These are phyloP conservation scores for Oryza meyeriana DNA, from an alignment of 176 grass and related monocot genomes.

Conservation along the genomic window DNA sequence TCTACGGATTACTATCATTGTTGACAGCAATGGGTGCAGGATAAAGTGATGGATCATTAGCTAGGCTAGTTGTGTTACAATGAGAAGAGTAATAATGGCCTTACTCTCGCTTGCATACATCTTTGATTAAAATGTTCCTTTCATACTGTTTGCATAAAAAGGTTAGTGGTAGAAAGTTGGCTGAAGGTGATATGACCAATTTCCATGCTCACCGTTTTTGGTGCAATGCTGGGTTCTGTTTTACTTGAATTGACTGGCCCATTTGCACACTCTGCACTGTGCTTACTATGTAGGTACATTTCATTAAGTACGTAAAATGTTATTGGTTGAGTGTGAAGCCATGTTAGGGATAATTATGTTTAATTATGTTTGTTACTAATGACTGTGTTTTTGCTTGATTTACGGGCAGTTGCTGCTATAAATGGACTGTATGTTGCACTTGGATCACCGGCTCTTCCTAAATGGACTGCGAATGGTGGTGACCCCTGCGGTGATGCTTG, in stretches of 20 bases:
- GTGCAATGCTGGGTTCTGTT: conserved; percentile 20
- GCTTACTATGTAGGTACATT: not conserved
- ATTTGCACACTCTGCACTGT: not conserved
- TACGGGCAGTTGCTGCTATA: conserved; percentile 81
- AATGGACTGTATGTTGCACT: conserved; percentile 68
- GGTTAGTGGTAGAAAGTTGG: not conserved
- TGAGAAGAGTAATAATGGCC: not conserved
- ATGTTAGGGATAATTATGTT: conserved; percentile 5
- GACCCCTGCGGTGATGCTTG: conserved; percentile 83
- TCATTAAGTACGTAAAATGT: not conserved
- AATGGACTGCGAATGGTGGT: conserved; percentile 72
- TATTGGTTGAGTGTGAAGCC: not conserved
- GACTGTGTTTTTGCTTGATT: not conserved
- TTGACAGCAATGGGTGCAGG: conserved; percentile 1
- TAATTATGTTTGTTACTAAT: conserved; percentile 14
- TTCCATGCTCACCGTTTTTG: not conserved
- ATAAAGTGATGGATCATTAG: not conserved
- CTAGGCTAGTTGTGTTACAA: not conserved
- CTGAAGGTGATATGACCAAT: conserved; percentile 7
- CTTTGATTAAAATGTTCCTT: not conserved
- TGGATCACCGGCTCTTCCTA: conserved; percentile 69
- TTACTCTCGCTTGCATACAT: not conserved
- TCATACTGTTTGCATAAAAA: not conserved
- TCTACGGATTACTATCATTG: not conserved
- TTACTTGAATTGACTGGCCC: not conserved